A percentile compares a stretch with the other conserved stretches of the same genome.
Evolutionary conservation across 2,329 filamentous ascomycete species (phyloP).

Genomic region (Penicillium sp.): DNA sequence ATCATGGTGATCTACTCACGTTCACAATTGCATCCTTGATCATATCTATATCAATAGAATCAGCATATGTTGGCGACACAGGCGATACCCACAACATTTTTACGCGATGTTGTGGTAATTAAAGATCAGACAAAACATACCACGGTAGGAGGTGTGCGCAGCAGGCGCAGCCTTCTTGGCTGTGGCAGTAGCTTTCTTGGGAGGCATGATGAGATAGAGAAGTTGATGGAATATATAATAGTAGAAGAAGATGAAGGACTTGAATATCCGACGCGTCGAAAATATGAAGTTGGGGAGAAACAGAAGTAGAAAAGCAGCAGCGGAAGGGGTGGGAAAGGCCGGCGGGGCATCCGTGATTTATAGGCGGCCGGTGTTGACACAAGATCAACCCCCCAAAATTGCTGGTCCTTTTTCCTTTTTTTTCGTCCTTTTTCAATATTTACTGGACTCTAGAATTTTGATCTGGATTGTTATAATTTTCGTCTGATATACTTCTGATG

Average conservation of each 20-base stretch:
- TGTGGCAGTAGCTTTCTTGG: slow-evolving; percentile 61
- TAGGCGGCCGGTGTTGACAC: slow-evolving; percentile 44
- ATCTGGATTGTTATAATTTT: background rate
- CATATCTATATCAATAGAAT: slow-evolving; percentile 61
- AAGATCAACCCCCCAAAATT: slow-evolving; percentile 40
- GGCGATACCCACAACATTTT: slow-evolving; percentile 35
- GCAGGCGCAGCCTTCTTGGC: slow-evolving; percentile 61
- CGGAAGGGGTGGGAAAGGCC: slow-evolving; percentile 39
- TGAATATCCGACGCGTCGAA: slow-evolving; percentile 2
- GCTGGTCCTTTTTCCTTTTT: slow-evolving; percentile 19
- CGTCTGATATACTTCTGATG: background rate
- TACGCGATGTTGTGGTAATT: slow-evolving; percentile 49
- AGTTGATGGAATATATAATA: slow-evolving; percentile 14
- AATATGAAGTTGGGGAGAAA: slow-evolving; percentile 13
- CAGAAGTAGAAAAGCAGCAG: slow-evolving; percentile 31
- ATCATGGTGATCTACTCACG: slow-evolving; percentile 61
- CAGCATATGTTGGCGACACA: slow-evolving; percentile 57
- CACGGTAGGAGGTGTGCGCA: slow-evolving; percentile 66
- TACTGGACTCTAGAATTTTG: no score
- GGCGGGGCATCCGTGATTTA: slow-evolving; percentile 46
- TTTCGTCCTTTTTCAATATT: slow-evolving; percentile 2
- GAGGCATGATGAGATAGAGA: slow-evolving; percentile 56
- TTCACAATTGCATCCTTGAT: slow-evolving; percentile 71
- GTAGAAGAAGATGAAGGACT: slow-evolving; percentile 10
- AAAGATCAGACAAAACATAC: slow-evolving; percentile 54